phyloP scores from a whole-genome alignment of 495 filamentous ascomycete genomes.

The Tuber umbilicatum region DNA sequence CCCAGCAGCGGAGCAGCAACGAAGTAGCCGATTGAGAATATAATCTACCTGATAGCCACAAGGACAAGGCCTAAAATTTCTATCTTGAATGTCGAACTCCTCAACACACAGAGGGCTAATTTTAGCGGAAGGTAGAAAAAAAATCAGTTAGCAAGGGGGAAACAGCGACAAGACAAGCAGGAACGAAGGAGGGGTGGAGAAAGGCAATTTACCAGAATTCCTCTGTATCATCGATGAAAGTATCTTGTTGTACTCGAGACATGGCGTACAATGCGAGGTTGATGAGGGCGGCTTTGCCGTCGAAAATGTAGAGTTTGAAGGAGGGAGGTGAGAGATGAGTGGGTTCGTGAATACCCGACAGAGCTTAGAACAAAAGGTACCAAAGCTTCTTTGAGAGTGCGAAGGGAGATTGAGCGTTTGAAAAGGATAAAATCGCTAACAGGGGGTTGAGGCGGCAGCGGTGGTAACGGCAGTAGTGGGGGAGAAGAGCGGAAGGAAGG shows the following conservation, averaged over 20 bases:
- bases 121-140: neutral
- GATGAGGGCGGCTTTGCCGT: neutral
- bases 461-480: neutral
- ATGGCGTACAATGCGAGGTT: slow-evolving; percentile 12
- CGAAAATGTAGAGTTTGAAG: neutral
- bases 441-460: neutral
- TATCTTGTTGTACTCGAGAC: slow-evolving; percentile 64
- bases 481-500: neutral
- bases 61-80: slow-evolving; percentile 94
- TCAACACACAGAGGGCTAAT: slow-evolving; percentile 91
- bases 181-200: slow-evolving; percentile 6
- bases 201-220: slow-evolving; percentile 66
- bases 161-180: slow-evolving; percentile 32
- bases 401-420: neutral
- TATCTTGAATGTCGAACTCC: slow-evolving; percentile 94
- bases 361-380: neutral
- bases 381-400: neutral
- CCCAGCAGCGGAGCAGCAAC: slow-evolving; percentile 7
- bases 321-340: neutral
- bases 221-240: slow-evolving; percentile 95
- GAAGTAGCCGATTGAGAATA: neutral
- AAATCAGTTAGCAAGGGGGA: neutral
- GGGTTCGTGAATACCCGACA: neutral
- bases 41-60: slow-evolving; percentile 89
- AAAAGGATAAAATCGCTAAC: neutral